Evolutionary conservation across 2,329 filamentous ascomycete genomes (phyloP).

Genomic region (Beauveria australis): DNA sequence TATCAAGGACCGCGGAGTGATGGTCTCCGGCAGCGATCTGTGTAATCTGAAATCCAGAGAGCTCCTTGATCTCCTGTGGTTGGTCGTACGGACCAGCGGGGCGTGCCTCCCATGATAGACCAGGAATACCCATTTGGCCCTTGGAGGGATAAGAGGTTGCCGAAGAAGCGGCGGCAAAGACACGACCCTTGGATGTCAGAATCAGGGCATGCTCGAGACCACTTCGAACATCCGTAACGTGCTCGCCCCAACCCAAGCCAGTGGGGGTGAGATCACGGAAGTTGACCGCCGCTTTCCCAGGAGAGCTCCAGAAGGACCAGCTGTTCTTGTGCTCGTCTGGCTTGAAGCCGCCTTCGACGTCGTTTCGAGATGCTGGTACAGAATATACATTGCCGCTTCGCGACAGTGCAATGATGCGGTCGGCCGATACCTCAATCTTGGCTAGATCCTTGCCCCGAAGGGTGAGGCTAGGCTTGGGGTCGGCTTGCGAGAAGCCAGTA

Average conservation of each 20-base stretch:
- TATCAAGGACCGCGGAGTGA: constrained; percentile 74
- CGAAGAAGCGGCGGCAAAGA: constrained; percentile 83
- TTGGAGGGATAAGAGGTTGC: constrained; percentile 68
- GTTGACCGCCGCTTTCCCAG: constrained; percentile 39
- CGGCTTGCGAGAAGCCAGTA: constrained; percentile 58
- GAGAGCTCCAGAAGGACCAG: constrained; percentile 65
- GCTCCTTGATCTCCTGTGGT: constrained; percentile 66
- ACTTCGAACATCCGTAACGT: constrained; percentile 62
- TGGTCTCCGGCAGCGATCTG: constrained; percentile 78
- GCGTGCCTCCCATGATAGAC: constrained; percentile 69
- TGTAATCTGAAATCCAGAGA: constrained; percentile 62
- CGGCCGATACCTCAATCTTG: constrained; percentile 68
- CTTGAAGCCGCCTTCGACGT: constrained; percentile 60
- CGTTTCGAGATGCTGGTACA: constrained; percentile 64
- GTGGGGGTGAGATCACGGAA: constrained; percentile 65
- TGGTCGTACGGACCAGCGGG: constrained; percentile 72
- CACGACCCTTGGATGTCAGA: constrained; percentile 72
- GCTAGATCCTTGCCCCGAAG: constrained; percentile 73
- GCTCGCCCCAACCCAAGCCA: constrained; percentile 60
- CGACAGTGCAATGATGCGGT: constrained; percentile 74
- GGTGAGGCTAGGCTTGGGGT: constrained; percentile 59
- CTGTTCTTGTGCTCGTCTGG: constrained; percentile 41
- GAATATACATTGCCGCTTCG: constrained; percentile 75
- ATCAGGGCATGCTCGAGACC: constrained; percentile 83
- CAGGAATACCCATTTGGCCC: constrained; percentile 82